Evolutionary conservation across 2,329 filamentous ascomycete genomes (phyloP).

Genomic region (Pseudophaeomoniella oleicola): DNA sequence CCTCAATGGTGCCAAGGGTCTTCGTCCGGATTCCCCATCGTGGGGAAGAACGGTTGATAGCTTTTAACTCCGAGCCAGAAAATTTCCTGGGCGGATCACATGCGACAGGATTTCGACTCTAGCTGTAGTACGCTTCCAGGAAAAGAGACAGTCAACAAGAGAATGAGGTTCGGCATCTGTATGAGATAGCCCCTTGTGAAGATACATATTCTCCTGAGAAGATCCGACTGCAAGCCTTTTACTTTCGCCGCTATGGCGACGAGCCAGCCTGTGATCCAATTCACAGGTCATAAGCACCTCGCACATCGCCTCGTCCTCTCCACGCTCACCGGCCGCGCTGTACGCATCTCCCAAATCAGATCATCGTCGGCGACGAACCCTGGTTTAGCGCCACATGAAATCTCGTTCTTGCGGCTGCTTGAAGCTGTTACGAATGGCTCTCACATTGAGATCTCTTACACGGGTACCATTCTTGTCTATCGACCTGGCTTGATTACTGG

Average conservation of each 20-base stretch:
- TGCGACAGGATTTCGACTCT: too few relatives aligned
- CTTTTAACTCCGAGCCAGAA: too few relatives aligned
- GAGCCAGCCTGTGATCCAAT: conserved; percentile 44
- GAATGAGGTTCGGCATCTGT: too few relatives aligned
- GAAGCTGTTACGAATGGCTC: conserved; percentile 92
- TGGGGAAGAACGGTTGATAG: neutral
- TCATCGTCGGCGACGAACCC: conserved; percentile 72
- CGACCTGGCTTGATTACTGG: conserved; percentile 87
- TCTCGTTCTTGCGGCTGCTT: conserved; percentile 88
- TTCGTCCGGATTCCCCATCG: too few relatives aligned
- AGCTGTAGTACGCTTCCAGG: too few relatives aligned
- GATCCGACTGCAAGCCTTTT: too few relatives aligned
- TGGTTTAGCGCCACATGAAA: conserved; percentile 80
- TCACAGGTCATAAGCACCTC: conserved; percentile 74
- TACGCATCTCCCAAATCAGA: conserved; percentile 91
- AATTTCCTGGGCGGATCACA: too few relatives aligned
- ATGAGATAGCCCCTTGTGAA: too few relatives aligned
- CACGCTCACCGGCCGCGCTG: conserved; percentile 74
- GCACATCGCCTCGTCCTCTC: conserved; percentile 74
- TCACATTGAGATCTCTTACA: conserved; percentile 89
- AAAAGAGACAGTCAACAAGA: too few relatives aligned
- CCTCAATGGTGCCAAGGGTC: too few relatives aligned
- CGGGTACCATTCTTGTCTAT: conserved; percentile 84
- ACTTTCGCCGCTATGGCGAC: too few relatives aligned
- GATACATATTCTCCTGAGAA: too few relatives aligned